Percentiles rank a stretch among this genome's conserved stretches.
Evolutionary conservation across 495 filamentous ascomycete genomes (phyloP).

Genomic region (Physcia stellaris): DNA sequence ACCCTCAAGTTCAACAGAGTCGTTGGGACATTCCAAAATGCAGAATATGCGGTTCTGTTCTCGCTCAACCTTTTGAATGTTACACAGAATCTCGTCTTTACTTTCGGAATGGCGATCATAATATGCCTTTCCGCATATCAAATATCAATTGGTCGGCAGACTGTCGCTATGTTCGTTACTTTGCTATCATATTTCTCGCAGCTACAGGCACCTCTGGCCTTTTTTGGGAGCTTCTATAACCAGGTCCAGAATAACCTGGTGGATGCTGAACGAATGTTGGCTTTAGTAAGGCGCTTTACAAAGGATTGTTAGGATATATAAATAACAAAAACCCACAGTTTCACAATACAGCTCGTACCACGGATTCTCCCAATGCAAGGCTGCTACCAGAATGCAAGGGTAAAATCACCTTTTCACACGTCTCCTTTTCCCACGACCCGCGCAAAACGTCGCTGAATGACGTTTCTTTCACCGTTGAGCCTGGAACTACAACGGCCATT

Average conservation of each 20-base stretch:
- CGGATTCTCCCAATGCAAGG: too few species aligned
- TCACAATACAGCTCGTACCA: too few species aligned
- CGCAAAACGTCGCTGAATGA: constrained; percentile 36
- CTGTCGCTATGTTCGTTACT: constrained; percentile 55
- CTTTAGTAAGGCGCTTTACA: too few species aligned
- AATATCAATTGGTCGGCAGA: constrained; percentile 46
- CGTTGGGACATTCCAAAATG: too few species aligned
- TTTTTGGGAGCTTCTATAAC: constrained; percentile 48
- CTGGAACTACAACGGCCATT: constrained; percentile 43
- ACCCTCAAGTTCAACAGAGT: too few species aligned
- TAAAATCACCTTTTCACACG: constrained; percentile 37
- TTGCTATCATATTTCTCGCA: constrained; percentile 20
- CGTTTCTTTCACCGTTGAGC: constrained; percentile 33
- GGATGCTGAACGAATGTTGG: constrained; percentile 57
- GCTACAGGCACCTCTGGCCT: constrained; percentile 35
- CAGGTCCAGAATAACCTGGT: constrained; percentile 48
- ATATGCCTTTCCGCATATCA: constrained; percentile 50
- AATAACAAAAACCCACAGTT: constrained; percentile 52
- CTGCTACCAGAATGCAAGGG: constrained; percentile 40
- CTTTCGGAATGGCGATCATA: constrained; percentile 47
- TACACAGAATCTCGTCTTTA: too few species aligned
- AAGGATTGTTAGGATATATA: too few species aligned
- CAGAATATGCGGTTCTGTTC: too few species aligned
- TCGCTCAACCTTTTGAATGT: too few species aligned
- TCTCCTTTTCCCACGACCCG: constrained; percentile 36